Evolutionary conservation across 1,284 basidiomycete species (phyloP).

Genomic region (Hemileia vastatrix): DNA sequence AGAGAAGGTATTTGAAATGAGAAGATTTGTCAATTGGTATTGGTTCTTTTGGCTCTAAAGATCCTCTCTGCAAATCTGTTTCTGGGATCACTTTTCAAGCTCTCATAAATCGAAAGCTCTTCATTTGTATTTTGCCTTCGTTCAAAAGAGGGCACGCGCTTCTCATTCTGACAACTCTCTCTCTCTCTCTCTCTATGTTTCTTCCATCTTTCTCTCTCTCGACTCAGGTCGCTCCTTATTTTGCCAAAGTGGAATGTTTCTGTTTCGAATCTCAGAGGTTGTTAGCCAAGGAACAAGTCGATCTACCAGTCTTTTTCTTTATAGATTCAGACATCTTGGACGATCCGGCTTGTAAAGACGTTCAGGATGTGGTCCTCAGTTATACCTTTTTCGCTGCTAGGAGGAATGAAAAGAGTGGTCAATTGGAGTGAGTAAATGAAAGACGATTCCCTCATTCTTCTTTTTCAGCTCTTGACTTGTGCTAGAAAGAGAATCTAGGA

Average conservation of each 20-base stretch:
- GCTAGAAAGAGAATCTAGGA: too few species aligned
- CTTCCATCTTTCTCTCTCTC: neutral
- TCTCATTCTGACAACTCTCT: neutral
- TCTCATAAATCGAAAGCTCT: neutral
- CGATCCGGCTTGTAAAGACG: constrained; percentile 70
- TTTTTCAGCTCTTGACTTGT: too few species aligned
- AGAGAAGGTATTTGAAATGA: neutral
- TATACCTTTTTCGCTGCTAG: constrained; percentile 97
- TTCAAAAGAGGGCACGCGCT: neutral
- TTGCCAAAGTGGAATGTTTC: constrained; percentile 44
- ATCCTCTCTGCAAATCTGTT: too few species aligned
- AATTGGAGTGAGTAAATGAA: too few species aligned
- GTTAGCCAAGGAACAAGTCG: constrained; percentile 41
- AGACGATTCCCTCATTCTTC: too few species aligned
- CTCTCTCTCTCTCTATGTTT: neutral
- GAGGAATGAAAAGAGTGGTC: too few species aligned
- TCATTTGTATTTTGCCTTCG: neutral
- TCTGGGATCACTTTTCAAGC: neutral
- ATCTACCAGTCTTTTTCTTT: constrained; percentile 45
- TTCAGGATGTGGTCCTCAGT: constrained; percentile 83
- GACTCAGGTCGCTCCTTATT: constrained; percentile 39
- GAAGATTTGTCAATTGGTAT: too few species aligned
- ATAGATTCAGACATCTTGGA: constrained; percentile 42
- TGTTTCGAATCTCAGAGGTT: constrained; percentile 44
- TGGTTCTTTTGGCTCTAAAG: too few species aligned